Conservation (phyloP, 2,329 filamentous ascomycete species). For the Lecanicillium sp. region DNA sequence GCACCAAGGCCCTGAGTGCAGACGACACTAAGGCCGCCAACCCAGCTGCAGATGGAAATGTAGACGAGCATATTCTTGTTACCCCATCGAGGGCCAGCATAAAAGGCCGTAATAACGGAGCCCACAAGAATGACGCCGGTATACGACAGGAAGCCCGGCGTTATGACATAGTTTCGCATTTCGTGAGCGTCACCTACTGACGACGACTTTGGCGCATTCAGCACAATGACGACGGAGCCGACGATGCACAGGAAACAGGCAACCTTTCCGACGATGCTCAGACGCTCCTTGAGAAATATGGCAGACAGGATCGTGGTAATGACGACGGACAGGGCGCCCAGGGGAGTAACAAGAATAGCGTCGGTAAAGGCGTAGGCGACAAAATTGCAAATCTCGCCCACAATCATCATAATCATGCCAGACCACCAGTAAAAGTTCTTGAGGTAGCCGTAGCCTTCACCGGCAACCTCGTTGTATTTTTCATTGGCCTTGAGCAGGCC, state of each 20-base stretch:
- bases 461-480: conserved; percentile 93
- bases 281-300: conserved; percentile 89
- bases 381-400: conserved; percentile 96
- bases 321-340: conserved; percentile 87
- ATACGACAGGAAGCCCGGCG: conserved; percentile 80
- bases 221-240: conserved; percentile 84
- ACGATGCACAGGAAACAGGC: conserved; percentile 93
- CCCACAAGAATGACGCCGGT: conserved; percentile 75
- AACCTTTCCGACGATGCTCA: conserved; percentile 94
- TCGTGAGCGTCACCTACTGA: conserved; percentile 83
- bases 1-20: conserved; percentile 88
- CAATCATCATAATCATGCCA: conserved; percentile 94
- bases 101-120: conserved; percentile 65
- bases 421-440: conserved; percentile 94
- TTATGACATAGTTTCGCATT: conserved; percentile 81
- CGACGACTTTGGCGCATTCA: conserved; percentile 84
- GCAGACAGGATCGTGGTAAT: conserved; percentile 85
- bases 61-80: conserved; percentile 98
- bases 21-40: conserved; percentile 90
- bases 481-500: conserved; percentile 86
- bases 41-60: conserved; percentile 89
- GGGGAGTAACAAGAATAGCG: conserved; percentile 86
- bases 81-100: conserved; percentile 78
- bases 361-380: conserved; percentile 96
- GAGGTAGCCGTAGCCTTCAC: conserved; percentile 94